Evolutionary conservation across 1,284 basidiomycete genomes (phyloP).

Genomic region (Irpex rosettiformis): DNA sequence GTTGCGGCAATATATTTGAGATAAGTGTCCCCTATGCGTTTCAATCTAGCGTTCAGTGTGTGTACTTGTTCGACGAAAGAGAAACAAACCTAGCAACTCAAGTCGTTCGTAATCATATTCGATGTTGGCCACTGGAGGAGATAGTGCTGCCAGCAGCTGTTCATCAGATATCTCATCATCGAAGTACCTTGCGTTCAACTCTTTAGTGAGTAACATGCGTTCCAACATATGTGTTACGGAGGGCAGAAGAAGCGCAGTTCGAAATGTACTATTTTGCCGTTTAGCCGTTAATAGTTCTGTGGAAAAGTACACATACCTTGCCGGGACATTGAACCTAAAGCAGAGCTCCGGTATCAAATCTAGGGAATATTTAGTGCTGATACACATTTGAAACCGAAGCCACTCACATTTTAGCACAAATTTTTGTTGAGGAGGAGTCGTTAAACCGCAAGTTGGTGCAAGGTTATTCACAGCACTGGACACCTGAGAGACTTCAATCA

Average conservation of each 20-base stretch:
- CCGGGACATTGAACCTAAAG: constrained; percentile 65
- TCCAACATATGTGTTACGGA: constrained; percentile 70
- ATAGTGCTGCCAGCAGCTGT: constrained; percentile 61
- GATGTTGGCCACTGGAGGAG: constrained; percentile 59
- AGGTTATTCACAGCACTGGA: constrained; percentile 52
- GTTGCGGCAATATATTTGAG: constrained; percentile 74
- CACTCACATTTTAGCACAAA: constrained; percentile 49
- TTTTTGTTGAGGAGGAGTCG: constrained; percentile 34
- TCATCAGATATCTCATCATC: constrained; percentile 54
- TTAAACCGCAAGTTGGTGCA: constrained; percentile 36
- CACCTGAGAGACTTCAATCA: constrained; percentile 62
- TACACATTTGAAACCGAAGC: constrained; percentile 2
- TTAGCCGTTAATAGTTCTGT: too few species aligned
- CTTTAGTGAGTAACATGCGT: constrained; percentile 67
- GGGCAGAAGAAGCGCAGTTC: constrained; percentile 65
- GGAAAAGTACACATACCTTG: constrained; percentile 55
- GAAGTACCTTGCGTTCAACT: constrained; percentile 71
- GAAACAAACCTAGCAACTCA: constrained; percentile 64
- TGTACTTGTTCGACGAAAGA: too few species aligned
- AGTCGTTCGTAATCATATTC: constrained; percentile 78
- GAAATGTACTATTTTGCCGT: constrained; percentile 47
- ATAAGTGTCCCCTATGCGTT: constrained; percentile 66
- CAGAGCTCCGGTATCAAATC: constrained; percentile 79
- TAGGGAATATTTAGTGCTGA: constrained; percentile 24
- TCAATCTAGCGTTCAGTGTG: constrained; percentile 3